Conservation (phyloP, 208 protist genomes). For the Trypanosoma brucei region DNA sequence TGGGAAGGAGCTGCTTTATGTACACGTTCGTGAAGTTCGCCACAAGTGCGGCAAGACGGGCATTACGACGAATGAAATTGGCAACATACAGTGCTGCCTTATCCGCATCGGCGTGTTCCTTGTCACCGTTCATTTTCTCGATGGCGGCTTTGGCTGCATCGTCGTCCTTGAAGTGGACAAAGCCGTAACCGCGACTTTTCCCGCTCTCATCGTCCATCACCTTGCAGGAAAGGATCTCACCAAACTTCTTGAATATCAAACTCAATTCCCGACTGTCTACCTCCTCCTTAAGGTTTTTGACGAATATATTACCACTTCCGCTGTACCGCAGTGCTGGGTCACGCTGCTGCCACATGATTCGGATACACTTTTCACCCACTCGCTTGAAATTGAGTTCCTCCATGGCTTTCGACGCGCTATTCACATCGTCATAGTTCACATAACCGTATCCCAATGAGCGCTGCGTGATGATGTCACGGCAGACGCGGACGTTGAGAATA, state of each 20-base stretch:
- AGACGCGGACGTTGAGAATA: constrained; percentile 98
- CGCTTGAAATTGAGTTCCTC: constrained; percentile 97
- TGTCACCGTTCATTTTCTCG: constrained; percentile 95
- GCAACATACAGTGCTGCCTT: constrained; percentile 91
- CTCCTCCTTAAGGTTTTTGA: constrained; percentile 96
- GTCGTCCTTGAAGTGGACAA: constrained; percentile 98
- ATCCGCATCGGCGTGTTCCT: constrained; percentile 89
- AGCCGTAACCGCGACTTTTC: constrained; percentile 96
- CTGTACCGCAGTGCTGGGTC: constrained; percentile 97
- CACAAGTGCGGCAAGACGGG: constrained; percentile 86
- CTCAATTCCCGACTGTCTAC: constrained; percentile 97
- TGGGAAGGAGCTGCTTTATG: constrained; percentile 96
- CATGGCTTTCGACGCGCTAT: constrained; percentile 96
- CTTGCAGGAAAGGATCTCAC: constrained; percentile 98
- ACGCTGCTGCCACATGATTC: constrained; percentile 99
- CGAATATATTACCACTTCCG: constrained; percentile 98
- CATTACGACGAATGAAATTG: constrained; percentile 94
- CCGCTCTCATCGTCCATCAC: constrained; percentile 90
- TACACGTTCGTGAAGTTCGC: constrained; percentile 98
- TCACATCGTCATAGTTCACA: constrained; percentile 97
- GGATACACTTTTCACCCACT: constrained; percentile 93
- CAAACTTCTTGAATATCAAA: constrained; percentile 97
- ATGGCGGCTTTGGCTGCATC: constrained; percentile 94
- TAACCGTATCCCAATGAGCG: constrained; percentile 98
- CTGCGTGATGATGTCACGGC: constrained; percentile 96